These are phyloP conservation scores for Colletotrichum truncatum DNA, from an alignment of 2,329 filamentous ascomycete species.

Conservation along the genomic window DNA sequence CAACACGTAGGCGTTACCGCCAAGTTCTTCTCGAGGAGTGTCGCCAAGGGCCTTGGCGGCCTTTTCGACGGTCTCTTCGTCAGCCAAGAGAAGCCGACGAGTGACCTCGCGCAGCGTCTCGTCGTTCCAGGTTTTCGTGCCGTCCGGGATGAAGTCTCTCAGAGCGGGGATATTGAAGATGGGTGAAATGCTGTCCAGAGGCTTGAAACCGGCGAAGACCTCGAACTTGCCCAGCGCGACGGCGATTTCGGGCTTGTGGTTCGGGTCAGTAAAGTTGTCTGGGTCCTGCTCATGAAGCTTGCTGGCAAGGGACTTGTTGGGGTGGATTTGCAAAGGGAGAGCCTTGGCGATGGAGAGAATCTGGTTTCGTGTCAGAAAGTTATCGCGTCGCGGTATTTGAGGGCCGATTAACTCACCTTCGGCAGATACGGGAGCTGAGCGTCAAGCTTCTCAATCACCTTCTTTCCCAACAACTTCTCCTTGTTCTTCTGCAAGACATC, in stretches of 20 bases:
- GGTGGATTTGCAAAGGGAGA: slow-evolving; percentile 78
- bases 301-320: slow-evolving; percentile 72
- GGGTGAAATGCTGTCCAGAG: slow-evolving; percentile 65
- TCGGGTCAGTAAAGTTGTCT: slow-evolving; percentile 73
- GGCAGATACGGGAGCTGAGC: slow-evolving; percentile 76
- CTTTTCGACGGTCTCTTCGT: slow-evolving; percentile 59
- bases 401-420: slow-evolving; percentile 56
- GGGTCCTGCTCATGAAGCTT: slow-evolving; percentile 73
- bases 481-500: slow-evolving; percentile 71
- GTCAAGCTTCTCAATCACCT: slow-evolving; percentile 67
- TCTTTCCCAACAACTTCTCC: slow-evolving; percentile 70
- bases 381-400: background rate
- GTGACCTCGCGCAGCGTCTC: slow-evolving; percentile 66
- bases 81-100: slow-evolving; percentile 61
- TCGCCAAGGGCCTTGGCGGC: slow-evolving; percentile 61
- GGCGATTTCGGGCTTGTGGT: slow-evolving; percentile 85
- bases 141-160: slow-evolving; percentile 59
- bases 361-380: slow-evolving; percentile 37
- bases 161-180: slow-evolving; percentile 67
- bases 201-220: slow-evolving; percentile 80
- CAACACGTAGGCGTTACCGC: slow-evolving; percentile 64
- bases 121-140: slow-evolving; percentile 60
- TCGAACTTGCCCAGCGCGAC: slow-evolving; percentile 77
- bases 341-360: slow-evolving; percentile 81
- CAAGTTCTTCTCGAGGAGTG: slow-evolving; percentile 57